Percentiles rank a stretch among this genome's conserved stretches.
phyloP scores from a whole-genome alignment of 192 early-diverging fungal genomes.

The Backusella sp. region DNA sequence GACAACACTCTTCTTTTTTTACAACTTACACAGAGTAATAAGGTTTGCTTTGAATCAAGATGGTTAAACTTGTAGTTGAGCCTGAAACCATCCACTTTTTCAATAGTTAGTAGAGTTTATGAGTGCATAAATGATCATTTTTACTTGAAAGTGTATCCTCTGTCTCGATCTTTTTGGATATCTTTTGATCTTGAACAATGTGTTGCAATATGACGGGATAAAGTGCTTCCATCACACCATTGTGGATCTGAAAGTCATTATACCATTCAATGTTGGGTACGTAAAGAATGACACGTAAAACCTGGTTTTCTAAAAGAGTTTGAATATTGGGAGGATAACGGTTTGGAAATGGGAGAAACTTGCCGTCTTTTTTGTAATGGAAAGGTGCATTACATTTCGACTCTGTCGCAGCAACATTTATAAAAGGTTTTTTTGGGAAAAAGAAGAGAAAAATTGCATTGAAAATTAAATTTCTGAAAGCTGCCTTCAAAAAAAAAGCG shows the following conservation, averaged over 20 bases:
- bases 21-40: not conserved
- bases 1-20: not conserved
- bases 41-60: not conserved
- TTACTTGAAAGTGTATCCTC: not conserved
- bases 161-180: not conserved
- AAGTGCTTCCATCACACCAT: not conserved
- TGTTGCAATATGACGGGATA: not conserved
- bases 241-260: not conserved
- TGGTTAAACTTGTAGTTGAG: not conserved
- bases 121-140: not conserved
- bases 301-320: not conserved
- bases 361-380: conserved; percentile 6
- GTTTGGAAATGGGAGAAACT: not conserved
- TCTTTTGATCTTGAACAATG: not conserved
- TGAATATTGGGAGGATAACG: too few relatives aligned
- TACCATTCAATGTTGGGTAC: conserved; percentile 4
- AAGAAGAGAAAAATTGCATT: not conserved
- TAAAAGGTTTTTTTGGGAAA: not conserved
- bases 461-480: too few relatives aligned
- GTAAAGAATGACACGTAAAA: not conserved
- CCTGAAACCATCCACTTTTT: conserved; percentile 1
- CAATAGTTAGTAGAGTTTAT: not conserved
- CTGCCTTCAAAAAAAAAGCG: too few relatives aligned
- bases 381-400: conserved; percentile 6
- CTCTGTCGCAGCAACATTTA: not conserved